A percentile compares a stretch with the other conserved stretches of the same genome.
These are phyloP conservation scores for Xerophyta viscosa DNA, from an alignment of 106 monocot species.

Conservation along the genomic window DNA sequence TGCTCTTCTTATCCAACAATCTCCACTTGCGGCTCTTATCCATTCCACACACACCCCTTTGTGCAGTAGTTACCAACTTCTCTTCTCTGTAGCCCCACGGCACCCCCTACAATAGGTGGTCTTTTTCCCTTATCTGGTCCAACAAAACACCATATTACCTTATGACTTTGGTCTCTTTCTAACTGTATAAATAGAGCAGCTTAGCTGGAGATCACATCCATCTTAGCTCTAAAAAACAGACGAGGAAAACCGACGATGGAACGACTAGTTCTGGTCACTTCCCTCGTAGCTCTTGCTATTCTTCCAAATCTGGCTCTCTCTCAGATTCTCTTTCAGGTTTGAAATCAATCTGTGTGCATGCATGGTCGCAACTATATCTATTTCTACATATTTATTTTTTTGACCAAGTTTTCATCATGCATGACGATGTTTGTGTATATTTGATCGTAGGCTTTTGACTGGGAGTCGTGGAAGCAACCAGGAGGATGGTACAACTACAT, in stretches of 20 bases:
- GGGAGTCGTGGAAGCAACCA: slow-evolving; percentile 67
- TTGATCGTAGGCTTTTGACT: slow-evolving; percentile 49
- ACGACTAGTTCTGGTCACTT: background rate
- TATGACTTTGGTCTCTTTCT: no score
- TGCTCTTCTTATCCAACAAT: no score
- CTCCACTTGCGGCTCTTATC: no score
- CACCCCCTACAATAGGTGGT: no score
- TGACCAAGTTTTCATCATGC: background rate
- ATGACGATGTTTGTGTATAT: background rate
- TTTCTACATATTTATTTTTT: background rate
- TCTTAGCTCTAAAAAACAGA: no score
- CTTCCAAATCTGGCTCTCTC: slow-evolving; percentile 9
- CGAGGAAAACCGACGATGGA: background rate
- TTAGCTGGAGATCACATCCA: no score
- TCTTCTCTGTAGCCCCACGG: no score
- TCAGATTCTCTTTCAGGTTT: slow-evolving; percentile 32
- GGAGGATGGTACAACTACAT: slow-evolving; percentile 67
- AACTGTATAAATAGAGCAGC: no score
- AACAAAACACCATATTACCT: no score
- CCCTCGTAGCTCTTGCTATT: background rate
- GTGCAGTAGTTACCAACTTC: no score
- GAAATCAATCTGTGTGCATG: background rate
- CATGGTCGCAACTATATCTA: background rate
- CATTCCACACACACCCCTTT: no score
- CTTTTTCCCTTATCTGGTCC: no score